These are phyloP conservation scores for Paraglomus occultum DNA, from an alignment of 192 early-diverging fungal species.

Conservation along the genomic window DNA sequence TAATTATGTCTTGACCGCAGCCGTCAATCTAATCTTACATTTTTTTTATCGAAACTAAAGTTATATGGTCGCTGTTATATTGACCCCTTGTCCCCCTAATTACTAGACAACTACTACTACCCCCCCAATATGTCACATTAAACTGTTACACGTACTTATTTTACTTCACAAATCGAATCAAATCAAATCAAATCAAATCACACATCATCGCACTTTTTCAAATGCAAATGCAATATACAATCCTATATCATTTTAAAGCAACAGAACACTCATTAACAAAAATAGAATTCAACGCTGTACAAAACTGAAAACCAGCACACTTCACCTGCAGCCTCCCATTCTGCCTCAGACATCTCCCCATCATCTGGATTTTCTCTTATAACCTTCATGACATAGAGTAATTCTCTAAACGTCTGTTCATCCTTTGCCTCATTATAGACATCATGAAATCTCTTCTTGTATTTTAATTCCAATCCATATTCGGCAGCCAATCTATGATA, in stretches of 20 bases:
- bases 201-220: slow-evolving; percentile 6
- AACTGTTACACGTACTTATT: no score
- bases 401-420: slow-evolving; percentile 49
- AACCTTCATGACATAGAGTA: slow-evolving; percentile 84
- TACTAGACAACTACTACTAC: no score
- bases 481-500: slow-evolving; percentile 70
- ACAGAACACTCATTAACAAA: background rate
- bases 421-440: slow-evolving; percentile 66
- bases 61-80: no score
- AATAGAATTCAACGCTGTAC: background rate
- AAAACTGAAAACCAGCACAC: background rate
- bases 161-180: no score
- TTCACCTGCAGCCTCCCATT: slow-evolving; percentile 91
- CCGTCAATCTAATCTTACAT: no score
- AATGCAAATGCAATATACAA: slow-evolving; percentile 26
- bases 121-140: no score
- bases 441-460: slow-evolving; percentile 78
- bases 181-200: no score
- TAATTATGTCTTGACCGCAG: no score
- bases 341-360: slow-evolving; percentile 67
- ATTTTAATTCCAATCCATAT: slow-evolving; percentile 76
- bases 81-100: no score
- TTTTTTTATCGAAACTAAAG: no score
- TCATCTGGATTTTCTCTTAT: slow-evolving; percentile 51
- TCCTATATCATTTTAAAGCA: slow-evolving; percentile 1